Percentiles rank a stretch among this genome's conserved stretches.
phyloP scores from a whole-genome alignment of 2,329 filamentous ascomycete species.

The Dactylellina drechsleri region DNA sequence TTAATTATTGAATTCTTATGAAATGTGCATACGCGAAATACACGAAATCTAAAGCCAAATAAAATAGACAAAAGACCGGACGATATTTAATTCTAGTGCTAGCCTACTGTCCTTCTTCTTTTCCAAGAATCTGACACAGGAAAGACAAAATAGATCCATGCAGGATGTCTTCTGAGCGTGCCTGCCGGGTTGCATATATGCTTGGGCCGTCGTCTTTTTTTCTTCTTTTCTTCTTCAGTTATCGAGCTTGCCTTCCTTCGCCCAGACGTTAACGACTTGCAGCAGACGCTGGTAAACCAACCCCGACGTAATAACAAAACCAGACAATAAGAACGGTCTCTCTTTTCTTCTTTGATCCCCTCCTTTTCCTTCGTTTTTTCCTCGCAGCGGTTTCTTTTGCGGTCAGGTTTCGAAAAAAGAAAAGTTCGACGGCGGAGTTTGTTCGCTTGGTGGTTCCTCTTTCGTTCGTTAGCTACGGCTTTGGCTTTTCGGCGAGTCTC shows the following conservation, averaged over 20 bases:
- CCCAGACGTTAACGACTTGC: conserved; percentile 25
- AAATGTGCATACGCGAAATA: conserved; percentile 5
- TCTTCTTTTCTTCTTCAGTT: conserved; percentile 31
- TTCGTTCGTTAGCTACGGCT: conserved; percentile 12
- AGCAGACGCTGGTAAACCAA: background rate
- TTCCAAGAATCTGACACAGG: conserved; percentile 33
- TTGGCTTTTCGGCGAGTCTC: conserved; percentile 3
- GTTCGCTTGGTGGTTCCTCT: conserved; percentile 18
- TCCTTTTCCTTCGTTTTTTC: conserved; percentile 7
- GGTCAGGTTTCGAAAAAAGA: conserved; percentile 24
- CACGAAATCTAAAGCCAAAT: background rate
- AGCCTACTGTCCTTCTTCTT: background rate
- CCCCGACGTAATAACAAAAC: conserved; percentile 3
- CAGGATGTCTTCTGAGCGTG: conserved; percentile 5
- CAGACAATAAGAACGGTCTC: background rate
- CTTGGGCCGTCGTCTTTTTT: background rate
- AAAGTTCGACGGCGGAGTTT: background rate
- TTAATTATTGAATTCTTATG: too few relatives aligned
- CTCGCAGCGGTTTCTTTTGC: background rate
- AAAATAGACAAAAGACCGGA: conserved; percentile 28
- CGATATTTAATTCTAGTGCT: conserved; percentile 19
- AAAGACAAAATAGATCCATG: conserved; percentile 30
- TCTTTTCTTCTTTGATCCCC: background rate
- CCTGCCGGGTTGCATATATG: conserved; percentile 16
- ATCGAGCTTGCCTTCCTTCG: conserved; percentile 32